Evolutionary conservation across 495 filamentous ascomycete species (phyloP).

Genomic region (Neurospora sublineolata): DNA sequence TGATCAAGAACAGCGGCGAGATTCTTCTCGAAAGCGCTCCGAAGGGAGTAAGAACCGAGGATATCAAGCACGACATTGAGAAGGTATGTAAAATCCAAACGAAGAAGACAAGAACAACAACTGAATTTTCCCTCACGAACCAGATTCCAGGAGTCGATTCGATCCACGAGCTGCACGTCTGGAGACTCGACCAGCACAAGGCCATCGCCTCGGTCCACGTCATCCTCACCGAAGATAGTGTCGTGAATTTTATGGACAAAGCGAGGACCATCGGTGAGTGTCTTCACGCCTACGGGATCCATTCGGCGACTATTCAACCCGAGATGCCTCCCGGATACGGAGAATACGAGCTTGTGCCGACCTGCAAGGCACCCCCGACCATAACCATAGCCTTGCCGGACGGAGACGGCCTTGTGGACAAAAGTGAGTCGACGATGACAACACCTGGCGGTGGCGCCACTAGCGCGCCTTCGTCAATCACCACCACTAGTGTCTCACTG

Average conservation of each 20-base stretch:
- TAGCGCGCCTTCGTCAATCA: neutral
- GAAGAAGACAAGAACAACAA: neutral
- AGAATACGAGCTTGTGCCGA: neutral
- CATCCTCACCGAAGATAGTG: slow-evolving; percentile 49
- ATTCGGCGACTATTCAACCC: slow-evolving; percentile 84
- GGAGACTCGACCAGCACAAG: slow-evolving; percentile 87
- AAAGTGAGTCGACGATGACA: neutral
- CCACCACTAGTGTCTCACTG: neutral
- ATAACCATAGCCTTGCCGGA: neutral
- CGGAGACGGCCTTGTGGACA: neutral
- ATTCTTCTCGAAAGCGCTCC: slow-evolving; percentile 87
- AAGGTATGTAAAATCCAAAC: slow-evolving; percentile 21
- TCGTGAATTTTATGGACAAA: slow-evolving; percentile 65
- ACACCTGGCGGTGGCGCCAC: neutral
- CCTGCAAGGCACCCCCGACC: neutral
- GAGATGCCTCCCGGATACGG: slow-evolving; percentile 35
- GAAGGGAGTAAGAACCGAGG: slow-evolving; percentile 59
- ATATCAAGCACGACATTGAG: slow-evolving; percentile 81
- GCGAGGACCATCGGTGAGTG: slow-evolving; percentile 66
- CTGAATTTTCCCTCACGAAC: neutral
- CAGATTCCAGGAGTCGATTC: slow-evolving; percentile 65
- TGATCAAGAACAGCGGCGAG: slow-evolving; percentile 76
- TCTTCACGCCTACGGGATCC: slow-evolving; percentile 86
- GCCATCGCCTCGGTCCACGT: slow-evolving; percentile 78
- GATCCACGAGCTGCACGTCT: slow-evolving; percentile 88